Base-by-base conservation (phyloP, 495 filamentous ascomycete genomes). In the Halenospora varia region DNA sequence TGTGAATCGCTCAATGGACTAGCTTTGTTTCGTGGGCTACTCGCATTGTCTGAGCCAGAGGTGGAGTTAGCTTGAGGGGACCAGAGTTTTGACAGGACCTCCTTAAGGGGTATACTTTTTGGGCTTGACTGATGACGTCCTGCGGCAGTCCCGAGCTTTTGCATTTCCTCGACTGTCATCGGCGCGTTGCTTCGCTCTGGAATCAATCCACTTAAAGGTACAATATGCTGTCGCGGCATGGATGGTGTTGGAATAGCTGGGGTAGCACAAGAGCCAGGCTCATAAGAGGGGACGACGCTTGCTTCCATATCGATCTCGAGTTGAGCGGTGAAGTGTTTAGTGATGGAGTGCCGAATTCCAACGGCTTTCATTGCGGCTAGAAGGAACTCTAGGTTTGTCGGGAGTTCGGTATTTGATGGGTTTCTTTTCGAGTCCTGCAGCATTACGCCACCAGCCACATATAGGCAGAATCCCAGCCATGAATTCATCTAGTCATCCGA, bases 381-480 rank as follows among this genome's bases (percentile, higher is more conserved):
- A 25, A 97, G 77, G 67, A 98, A 97, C 61, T 94, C 85, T 20
- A 98, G 76, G 1, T 91, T 94, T 17, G 88, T 84, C 11, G 81
- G 78, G 29, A 88, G 86, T 57, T 90, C 85, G 40, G 85, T 80
- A 62, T 96, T 90, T 35, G 90, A 82, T 1, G 90, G 89, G 10
- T 84, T 79, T 25, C 84, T 88, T 71, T 92, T 96, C 1, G 96
- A 75, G 63, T 96, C 95, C 65, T 97, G 91, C 4, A 97, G 86
- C 60, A 97, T 96, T 0, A 97, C 92, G 10, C 95, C 83, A 25
- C 90, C 91, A 8, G 92, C 85, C 35, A 97, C 89, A 68, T 96
- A 98, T 42, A 98, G 78, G 64, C 92, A 96, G 71, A 97, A 98
- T 1, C 92, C 88, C 63, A 94, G 87, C 69, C 96, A 97, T 0